Evolutionary conservation across 2,329 filamentous ascomycete species (phyloP), one percentile per base, ranked within the genome.

Genomic region (Chaetothyriales sp.): DNA sequence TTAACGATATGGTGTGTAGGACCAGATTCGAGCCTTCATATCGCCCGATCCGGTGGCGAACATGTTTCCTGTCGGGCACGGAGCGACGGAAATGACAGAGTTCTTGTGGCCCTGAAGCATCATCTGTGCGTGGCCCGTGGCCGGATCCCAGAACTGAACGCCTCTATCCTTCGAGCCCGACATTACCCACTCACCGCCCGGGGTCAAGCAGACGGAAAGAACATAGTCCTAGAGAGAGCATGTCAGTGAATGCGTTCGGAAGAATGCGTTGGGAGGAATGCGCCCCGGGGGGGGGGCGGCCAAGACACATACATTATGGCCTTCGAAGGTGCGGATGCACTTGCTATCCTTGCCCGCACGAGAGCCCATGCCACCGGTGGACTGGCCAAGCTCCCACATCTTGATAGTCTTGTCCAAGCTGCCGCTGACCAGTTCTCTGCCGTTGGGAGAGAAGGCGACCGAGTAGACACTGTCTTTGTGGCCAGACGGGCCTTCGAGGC

Each of bases 81-180:
- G 92, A 1, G 92, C 90, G 49, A 98, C 92, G 2, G 89, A 95
- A 63, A 97, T 97, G 62, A 98, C 92, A 9, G 88, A 95, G 71
- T 97, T 97, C 77, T 97, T 97, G 68, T 98, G 92, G 22, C 92
- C 92, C 69, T 97, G 92, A 56, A 98, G 78, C 92, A 97, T 97
- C 67, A 98, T 84, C 71, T 97, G 90, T 1, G 90, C 94, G 60
- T 86, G 84, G 37, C 90, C 92, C 18, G 89, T 95, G 62, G 84
- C 80, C 18, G 92, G 90, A 65, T 98, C 90, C 92, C 92, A 98
- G 76, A 98, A 97, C 66, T 97, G 92, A 19, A 98, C 92, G 47
- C 92, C 90, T 49, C 92, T 81, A 65, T 98, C 92, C 74, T 98
- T 98, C 56, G 89, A 95, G 45, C 92, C 92, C 57, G 88, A 95